Evolutionary conservation across 257 asterid genomes (phyloP).

Genomic region (Catharanthus roseus): DNA sequence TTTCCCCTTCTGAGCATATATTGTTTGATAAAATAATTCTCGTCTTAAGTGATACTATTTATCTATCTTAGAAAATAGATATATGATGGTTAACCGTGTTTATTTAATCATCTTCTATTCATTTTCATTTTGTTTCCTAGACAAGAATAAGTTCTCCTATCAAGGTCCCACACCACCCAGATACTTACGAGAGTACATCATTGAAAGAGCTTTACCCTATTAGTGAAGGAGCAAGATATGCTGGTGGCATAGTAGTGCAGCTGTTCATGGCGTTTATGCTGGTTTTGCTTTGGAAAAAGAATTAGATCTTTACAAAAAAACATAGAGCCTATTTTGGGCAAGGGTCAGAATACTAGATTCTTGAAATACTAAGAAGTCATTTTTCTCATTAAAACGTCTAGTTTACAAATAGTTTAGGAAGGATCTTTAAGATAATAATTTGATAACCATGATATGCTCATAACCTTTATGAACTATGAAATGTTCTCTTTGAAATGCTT

Average conservation of each 20-base stretch:
- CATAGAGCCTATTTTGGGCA: slow-evolving; percentile 48
- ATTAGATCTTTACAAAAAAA: slow-evolving; percentile 52
- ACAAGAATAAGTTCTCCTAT: slow-evolving; percentile 93
- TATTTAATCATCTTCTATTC: neutral
- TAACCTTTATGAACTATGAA: too few relatives aligned
- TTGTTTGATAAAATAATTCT: neutral
- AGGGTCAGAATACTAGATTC: slow-evolving; percentile 48
- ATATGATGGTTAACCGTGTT: neutral
- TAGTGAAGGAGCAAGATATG: slow-evolving; percentile 96
- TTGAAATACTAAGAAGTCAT: slow-evolving; percentile 40
- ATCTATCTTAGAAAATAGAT: neutral
- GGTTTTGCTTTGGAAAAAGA: slow-evolving; percentile 73
- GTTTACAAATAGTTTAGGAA: neutral
- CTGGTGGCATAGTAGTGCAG: slow-evolving; percentile 97
- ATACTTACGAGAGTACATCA: slow-evolving; percentile 75
- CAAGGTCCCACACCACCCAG: slow-evolving; percentile 57
- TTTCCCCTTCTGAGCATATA: neutral
- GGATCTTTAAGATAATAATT: too few relatives aligned
- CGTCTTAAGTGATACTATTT: neutral
- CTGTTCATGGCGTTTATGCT: slow-evolving; percentile 90
- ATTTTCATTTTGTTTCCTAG: slow-evolving; percentile 25
- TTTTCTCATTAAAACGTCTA: neutral
- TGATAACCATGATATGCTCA: too few relatives aligned
- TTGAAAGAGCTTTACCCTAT: slow-evolving; percentile 79
- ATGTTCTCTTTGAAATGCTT: too few relatives aligned